Evolutionary conservation across 2,329 filamentous ascomycete species (phyloP), one percentile per base, ranked within the genome.

Genomic region (Didymella pinodella): DNA sequence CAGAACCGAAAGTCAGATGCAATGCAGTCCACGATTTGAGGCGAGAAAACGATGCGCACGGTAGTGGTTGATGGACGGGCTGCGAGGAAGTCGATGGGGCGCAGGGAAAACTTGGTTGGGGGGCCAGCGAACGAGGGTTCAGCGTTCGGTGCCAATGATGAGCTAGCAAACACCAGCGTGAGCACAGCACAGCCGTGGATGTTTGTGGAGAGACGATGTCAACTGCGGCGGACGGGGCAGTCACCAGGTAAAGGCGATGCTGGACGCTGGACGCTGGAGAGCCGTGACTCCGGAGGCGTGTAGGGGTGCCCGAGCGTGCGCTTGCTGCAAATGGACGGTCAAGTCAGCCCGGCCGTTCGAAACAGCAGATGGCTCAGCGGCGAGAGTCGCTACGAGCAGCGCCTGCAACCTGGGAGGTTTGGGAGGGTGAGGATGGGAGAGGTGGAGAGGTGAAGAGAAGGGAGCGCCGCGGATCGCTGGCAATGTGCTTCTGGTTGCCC

Each of bases 301-400:
- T 56, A 63, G 61, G 54, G 54, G 38, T 57, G 58, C 52, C 61
- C 63, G 63, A 60, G 59, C 56, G 63, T 60, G 54, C 57, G 58
- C 56, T 59, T 45, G 56, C 56, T 59, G 56, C 46, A 47, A 20
- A 43, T 31, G 44, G 56, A 50, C 46, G 45, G 50, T 54, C 55
- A 48, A 55, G 50, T 61, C 60, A 65, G 65, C 54, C 61, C 63
- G 56, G 65, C 63, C 52, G 47, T 61, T 59, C 63, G 65, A 66
- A 58, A 63, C 61, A 62, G 61, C 48, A 59, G 40, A 61, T 60
- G 61, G 63, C 61, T 65, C 63, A 64, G 60, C 57, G 52, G 57
- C 59, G 52, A 59, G 48, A 56, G 63, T 62, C 58, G 63, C 61
- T 60, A 62, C 64, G 63, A 65, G 62, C 61, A 61, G 57, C 60